Conservation (phyloP, 176 grass and related monocot genomes). For the Triticum timopheevii region DNA sequence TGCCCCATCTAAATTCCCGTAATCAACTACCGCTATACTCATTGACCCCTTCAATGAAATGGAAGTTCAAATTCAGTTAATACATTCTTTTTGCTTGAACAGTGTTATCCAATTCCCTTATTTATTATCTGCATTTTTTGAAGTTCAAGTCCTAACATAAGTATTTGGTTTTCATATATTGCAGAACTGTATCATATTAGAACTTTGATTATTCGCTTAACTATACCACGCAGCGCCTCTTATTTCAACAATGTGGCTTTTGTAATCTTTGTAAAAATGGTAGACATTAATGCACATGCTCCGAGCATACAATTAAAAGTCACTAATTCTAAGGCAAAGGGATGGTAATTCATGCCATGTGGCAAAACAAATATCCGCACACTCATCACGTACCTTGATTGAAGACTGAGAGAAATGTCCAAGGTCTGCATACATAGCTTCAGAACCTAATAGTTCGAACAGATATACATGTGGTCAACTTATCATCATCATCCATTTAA, state of each 20-base stretch:
- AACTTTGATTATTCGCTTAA: background rate
- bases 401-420: slow-evolving; percentile 95
- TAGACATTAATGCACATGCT: background rate
- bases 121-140: background rate
- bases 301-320: background rate
- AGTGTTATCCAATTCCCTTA: background rate
- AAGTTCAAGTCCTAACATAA: background rate
- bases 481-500: background rate
- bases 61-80: background rate
- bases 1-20: too few relatives aligned
- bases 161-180: background rate
- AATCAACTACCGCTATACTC: background rate
- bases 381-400: slow-evolving; percentile 60
- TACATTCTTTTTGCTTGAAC: background rate
- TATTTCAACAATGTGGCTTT: background rate
- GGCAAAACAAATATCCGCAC: background rate
- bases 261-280: background rate
- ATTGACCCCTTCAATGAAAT: background rate
- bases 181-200: background rate
- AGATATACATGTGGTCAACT: slow-evolving; percentile 21
- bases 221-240: background rate
- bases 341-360: background rate
- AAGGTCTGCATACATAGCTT: slow-evolving; percentile 96
- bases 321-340: background rate
- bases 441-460: slow-evolving; percentile 62